Evolutionary conservation across 257 asterid species (phyloP), one percentile per base, ranked within the genome.

Genomic region (Rehmannia glutinosa): DNA sequence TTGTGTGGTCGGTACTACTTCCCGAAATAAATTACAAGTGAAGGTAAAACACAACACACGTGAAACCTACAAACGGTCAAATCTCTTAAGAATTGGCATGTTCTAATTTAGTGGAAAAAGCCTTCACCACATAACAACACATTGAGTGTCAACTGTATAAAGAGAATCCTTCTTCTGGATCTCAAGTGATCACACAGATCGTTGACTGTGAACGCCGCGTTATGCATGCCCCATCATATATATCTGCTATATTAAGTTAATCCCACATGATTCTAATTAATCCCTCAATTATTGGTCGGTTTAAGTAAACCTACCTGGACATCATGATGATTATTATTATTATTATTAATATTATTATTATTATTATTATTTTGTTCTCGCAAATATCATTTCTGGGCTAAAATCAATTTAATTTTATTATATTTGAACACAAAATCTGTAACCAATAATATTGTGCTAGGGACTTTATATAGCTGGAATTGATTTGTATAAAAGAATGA

Each of bases 301-400:
- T 74, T 78, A 74, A 70, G 72, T 39, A 70, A 78, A 38, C 51
- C n/a, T n/a, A n/a, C n/a, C n/a, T n/a, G n/a, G n/a, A n/a, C n/a
- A n/a, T n/a, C n/a, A n/a, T n/a, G n/a, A n/a, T n/a, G n/a, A n/a
- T n/a, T n/a, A n/a, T n/a, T n/a, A n/a, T n/a, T n/a, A n/a, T n/a
- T n/a, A n/a, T n/a, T n/a, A n/a, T n/a, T n/a, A n/a, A n/a, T n/a
- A n/a, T n/a, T n/a, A n/a, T n/a, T n/a, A n/a, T n/a, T n/a, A n/a
- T n/a, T n/a, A n/a, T n/a, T n/a, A n/a, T n/a, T n/a, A n/a, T n/a
- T n/a, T n/a, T n/a, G n/a, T n/a, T n/a, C n/a, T n/a, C n/a, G n/a
- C n/a, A n/a, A n/a, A n/a, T n/a, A n/a, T n/a, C n/a, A n/a, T n/a
- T n/a, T n/a, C n/a, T n/a, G n/a, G n/a, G n/a, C n/a, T n/a, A n/a